Conservation (phyloP, 352 stramenopile species). For the Phytophthora sp. region DNA sequence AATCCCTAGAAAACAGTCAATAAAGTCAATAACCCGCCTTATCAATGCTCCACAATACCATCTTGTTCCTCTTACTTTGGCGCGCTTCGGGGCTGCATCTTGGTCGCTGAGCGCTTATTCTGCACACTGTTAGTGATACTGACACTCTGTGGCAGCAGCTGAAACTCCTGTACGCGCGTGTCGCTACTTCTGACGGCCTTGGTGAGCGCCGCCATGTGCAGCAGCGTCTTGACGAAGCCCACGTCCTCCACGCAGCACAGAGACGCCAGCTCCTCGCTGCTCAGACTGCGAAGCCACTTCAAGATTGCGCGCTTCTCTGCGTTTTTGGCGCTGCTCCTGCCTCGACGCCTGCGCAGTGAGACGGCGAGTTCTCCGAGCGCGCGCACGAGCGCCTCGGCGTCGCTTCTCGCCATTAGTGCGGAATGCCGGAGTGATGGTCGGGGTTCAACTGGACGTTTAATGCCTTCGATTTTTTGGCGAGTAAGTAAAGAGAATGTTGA, state of each 20-base stretch:
- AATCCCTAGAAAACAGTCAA: slow-evolving; percentile 47
- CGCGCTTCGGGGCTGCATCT: slow-evolving; percentile 8
- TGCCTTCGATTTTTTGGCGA: slow-evolving; percentile 20
- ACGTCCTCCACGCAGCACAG: slow-evolving; percentile 68
- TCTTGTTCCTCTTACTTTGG: slow-evolving; percentile 30
- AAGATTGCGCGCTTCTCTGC: slow-evolving; percentile 47
- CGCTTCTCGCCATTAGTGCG: slow-evolving; percentile 26
- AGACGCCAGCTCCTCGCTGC: slow-evolving; percentile 55
- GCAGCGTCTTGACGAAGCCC: slow-evolving; percentile 80
- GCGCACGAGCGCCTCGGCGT: slow-evolving; percentile 44
- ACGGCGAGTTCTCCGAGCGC: slow-evolving; percentile 69
- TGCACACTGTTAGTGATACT: background rate
- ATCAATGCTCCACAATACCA: background rate
- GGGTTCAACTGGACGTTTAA: slow-evolving; percentile 23
- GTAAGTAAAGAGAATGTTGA: background rate
- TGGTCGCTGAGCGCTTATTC: slow-evolving; percentile 17
- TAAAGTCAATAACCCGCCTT: slow-evolving; percentile 5
- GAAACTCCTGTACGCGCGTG: slow-evolving; percentile 53
- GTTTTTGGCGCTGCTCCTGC: slow-evolving; percentile 10
- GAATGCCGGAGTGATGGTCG: slow-evolving; percentile 24
- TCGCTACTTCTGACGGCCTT: slow-evolving; percentile 6
- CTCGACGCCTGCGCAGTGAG: slow-evolving; percentile 35
- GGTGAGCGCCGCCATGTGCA: slow-evolving; percentile 62
- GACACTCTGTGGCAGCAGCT: slow-evolving; percentile 40
- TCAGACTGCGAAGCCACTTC: slow-evolving; percentile 57